phyloP scores from a whole-genome alignment of 2,329 filamentous ascomycete species.

The Zasmidium angulare region DNA sequence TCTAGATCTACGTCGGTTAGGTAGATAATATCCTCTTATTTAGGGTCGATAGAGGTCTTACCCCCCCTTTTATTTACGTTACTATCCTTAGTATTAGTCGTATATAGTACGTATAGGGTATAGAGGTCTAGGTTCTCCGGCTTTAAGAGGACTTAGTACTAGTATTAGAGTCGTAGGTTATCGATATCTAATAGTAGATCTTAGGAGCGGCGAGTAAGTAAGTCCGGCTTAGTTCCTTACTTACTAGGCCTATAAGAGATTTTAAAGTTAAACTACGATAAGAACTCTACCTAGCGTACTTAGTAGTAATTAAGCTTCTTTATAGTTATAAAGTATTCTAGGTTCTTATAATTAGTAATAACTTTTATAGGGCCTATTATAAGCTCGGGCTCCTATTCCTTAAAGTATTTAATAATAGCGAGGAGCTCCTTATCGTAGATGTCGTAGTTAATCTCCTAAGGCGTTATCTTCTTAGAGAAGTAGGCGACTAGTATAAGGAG shows the following conservation, averaged over 20 bases:
- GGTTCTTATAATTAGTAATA: neutral
- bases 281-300: conserved; percentile 27
- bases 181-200: neutral
- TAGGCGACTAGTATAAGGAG: conserved; percentile 1
- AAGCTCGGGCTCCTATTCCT: neutral
- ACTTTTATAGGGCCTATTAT: neutral
- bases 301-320: conserved; percentile 33
- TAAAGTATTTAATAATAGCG: neutral
- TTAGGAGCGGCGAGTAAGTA: neutral
- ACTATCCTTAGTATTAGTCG: too few species aligned
- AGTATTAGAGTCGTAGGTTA: neutral
- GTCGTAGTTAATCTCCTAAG: conserved; percentile 11
- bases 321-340: too few species aligned
- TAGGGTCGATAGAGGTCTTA: too few species aligned
- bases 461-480: conserved; percentile 13
- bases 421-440: too few species aligned
- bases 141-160: neutral
- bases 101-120: neutral
- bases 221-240: neutral
- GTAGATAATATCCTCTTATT: too few species aligned
- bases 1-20: too few species aligned
- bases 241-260: conserved; percentile 23
- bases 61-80: too few species aligned
- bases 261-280: conserved; percentile 29
- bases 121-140: neutral